Base-by-base conservation (phyloP, 164 flowering plant genomes). In the Santalum album region DNA sequence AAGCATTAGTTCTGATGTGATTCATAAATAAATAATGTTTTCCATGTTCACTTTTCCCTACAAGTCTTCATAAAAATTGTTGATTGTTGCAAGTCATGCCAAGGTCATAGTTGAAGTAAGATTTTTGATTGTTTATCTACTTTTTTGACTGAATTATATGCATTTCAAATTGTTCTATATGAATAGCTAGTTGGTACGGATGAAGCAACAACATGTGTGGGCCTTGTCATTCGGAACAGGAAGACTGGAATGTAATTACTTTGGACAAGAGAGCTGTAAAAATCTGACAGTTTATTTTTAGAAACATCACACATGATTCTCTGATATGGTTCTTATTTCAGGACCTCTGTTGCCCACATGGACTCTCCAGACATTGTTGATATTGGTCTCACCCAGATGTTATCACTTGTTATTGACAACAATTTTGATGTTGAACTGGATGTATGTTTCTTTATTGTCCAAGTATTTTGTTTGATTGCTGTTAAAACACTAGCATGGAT, bases 161-260 rank as follows among this genome's bases (percentile, higher is more conserved):
- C 34, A 3, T 29, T 29, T 29, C 9, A 3, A 29, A 64, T 9
- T 25, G 12, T 39, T 49, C 25, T 53, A 15, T 38, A 24, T 58
- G 60, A 27, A 65, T 59, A 92, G 98, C 59, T 78, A 12, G 78
- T 75, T 61, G 99, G 99, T 62, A 86, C 94, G 12, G 99, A 92
- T 73, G 99, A 92, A 70, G 91, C 94, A 64, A 92, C 96, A 58
- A 92, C 99, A 6, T 92, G 99, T 66, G 90, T 85, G 55, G 91
- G 96, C 29, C 63, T 92, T 52, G 85, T 78, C 45, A 82, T 92
- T 60, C 77, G 88, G 51, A 83, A 92, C 65, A 69, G 59, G 24
- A 57, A 61, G 62, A 77, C 34, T 71, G 86, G 95, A 69, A 77
- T 78, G 98, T 92, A 77, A 80, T 35, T 50, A 7, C 15, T 6